Base-by-base conservation (phyloP, 176 grass and related monocot genomes). In the Lolium rigidum region DNA sequence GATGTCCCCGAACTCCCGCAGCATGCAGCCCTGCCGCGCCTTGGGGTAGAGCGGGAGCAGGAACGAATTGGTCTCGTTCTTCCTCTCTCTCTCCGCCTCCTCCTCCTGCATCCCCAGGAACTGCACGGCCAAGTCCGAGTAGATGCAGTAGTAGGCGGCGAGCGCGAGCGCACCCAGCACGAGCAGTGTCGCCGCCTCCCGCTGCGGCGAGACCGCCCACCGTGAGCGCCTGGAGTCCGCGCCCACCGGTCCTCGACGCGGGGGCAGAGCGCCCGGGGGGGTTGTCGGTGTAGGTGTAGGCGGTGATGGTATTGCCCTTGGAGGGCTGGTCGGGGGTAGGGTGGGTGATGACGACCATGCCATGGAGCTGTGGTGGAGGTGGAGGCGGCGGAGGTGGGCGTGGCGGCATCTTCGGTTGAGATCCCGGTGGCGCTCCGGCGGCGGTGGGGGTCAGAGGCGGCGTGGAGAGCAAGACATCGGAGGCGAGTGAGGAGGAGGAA, bases 281-380 rank as follows among this genome's bases (percentile, higher is more conserved):
- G n/a, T 86, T 82, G 80, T 94, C 90, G 90, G 92, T 88, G 86
- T 92, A 88, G 82, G 97, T 88, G 92, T 90, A 99, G 79, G 94
- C 97, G 8, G 97, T 99, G 89, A 99, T 78, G 46, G 94, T 99
- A 82, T 99, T 99, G 64, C 97, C 97, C 87, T 99, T 99, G 86
- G 87, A 96, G 20, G 94, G 92, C 20, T 99, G 82, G 72, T 96
- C 97, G 59, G 90, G 44, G 60, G 97, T 92, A 10, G 97, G 94
- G 37, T 96, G 92, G 31, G 94, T 74, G 97, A 99, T 99, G 90
- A 96, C 93, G 80, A 99, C 94, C 62, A 99, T 88, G 69, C 97
- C 97, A 41, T 94, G 97, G 66, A 96, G 87, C 81, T 91, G 94
- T n/a, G 67, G 55, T 80, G 49, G 28, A 25, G 39, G 55, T 11